Base-by-base conservation (phyloP, 1,284 basidiomycete species). In the Cryptococcus depauperatus region DNA sequence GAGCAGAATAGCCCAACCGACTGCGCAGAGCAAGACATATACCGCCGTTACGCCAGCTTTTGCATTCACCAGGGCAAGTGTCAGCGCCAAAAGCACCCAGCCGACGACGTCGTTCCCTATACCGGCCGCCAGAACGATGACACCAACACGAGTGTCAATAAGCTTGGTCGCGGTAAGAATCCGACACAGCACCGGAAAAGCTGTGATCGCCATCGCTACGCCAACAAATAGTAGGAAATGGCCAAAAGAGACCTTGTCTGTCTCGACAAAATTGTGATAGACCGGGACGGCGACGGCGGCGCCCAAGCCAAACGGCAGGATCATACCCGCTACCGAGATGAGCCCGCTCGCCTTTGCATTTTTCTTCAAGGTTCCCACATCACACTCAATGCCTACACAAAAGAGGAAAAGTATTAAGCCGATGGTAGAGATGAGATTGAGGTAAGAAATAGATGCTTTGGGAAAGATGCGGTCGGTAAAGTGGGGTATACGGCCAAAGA, bases 171-270 rank as follows among this genome's bases (percentile, higher is more conserved):
- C 74, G 13, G 73, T 74, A 7, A 76, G 58, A 50, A 76, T 76
- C 33, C 93, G 83, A 66, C 92, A 96, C 4, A 97, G 77, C 4
- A 98, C 92, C 0, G 78, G 86, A 66, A 93, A 93, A 0, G 91
- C 91, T 0, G 91, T 96, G 68, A 96, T 96, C 3, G 84, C 83
- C 72, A 83, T 89, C 1, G 90, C 72, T 14, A 93, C 87, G 39
- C 89, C 88, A 33, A 87, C 82, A 69, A 96, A 97, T 34, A 98
- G 81, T 76, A 97, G 80, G 69, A 97, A 97, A 64, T 95, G 79
- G 1, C 86, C 83, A 66, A 86, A 80, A 35, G 80, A 72, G 46
- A 84, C 78, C 35, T 68, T 72, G 3, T 59, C 47, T 0, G 68
- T 59, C 55, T 82, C 76, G 59, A 93, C 83, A 69, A 92, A 93